Conservation (phyloP, 2,329 filamentous ascomycete species). For the Coleophoma crateriformis region DNA sequence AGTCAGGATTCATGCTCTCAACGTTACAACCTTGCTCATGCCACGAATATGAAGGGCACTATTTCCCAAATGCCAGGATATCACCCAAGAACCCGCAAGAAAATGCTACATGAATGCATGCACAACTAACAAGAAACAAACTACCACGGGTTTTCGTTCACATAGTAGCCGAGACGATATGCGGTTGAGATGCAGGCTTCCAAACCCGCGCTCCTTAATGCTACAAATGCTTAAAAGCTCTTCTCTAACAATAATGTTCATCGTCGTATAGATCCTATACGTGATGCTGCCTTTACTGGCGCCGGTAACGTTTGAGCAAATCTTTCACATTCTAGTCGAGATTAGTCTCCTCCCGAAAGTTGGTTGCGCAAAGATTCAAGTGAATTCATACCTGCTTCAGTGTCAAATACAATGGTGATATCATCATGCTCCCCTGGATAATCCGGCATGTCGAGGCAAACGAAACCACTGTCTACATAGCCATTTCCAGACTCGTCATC, state of each 20-base stretch:
- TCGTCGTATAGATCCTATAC: slow-evolving; percentile 26
- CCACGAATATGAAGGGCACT: too few species aligned
- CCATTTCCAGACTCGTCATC: slow-evolving; percentile 31
- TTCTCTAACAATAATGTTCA: slow-evolving; percentile 4
- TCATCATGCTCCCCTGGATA: slow-evolving; percentile 92
- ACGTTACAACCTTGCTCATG: too few species aligned
- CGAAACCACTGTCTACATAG: slow-evolving; percentile 61
- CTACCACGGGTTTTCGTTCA: too few species aligned
- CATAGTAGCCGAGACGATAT: too few species aligned
- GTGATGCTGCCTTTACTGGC: slow-evolving; percentile 23
- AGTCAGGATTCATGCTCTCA: too few species aligned
- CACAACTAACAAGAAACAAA: background rate
- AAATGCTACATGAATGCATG: background rate
- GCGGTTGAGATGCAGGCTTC: too few species aligned
- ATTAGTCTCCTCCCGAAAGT: slow-evolving; percentile 1
- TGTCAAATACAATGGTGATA: slow-evolving; percentile 80
- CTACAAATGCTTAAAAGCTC: too few species aligned
- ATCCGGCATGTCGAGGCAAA: slow-evolving; percentile 82
- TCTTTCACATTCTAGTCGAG: slow-evolving; percentile 19
- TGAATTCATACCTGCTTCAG: slow-evolving; percentile 42
- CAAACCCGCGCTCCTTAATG: too few species aligned
- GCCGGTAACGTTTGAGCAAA: slow-evolving; percentile 27
- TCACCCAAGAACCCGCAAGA: background rate
- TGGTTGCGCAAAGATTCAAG: background rate
- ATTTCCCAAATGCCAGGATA: slow-evolving; percentile 1